Conservation (phyloP, 2,329 filamentous ascomycete species). For the Torrubiella hemipterigena region DNA sequence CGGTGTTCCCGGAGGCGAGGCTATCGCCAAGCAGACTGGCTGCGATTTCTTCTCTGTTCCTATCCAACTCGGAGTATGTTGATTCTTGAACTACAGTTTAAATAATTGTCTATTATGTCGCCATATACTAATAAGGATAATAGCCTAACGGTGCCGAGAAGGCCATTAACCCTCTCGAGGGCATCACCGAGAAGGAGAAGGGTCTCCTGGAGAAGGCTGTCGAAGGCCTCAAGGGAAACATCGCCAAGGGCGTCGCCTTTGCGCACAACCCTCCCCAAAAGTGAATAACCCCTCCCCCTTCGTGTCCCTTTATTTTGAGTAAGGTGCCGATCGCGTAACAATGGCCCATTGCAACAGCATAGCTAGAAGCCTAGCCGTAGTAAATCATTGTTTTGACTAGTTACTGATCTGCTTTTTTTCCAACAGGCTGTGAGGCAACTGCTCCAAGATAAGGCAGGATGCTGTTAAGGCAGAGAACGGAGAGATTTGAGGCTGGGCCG, state of each 20-base stretch:
- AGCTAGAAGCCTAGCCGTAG: neutral
- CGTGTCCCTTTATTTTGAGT: neutral
- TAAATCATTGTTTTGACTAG: no score
- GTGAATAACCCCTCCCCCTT: conserved; percentile 38
- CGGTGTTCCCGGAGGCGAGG: conserved; percentile 78
- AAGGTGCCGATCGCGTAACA: neutral
- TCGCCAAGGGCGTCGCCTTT: conserved; percentile 86
- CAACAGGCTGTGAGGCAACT: no score
- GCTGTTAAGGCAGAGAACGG: no score
- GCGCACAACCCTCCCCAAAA: conserved; percentile 79
- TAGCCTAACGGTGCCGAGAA: conserved; percentile 78
- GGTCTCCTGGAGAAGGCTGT: conserved; percentile 65
- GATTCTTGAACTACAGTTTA: conserved; percentile 8
- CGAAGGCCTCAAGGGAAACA: conserved; percentile 79
- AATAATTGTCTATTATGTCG: conserved; percentile 15
- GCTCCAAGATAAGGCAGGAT: no score
- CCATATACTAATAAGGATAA: neutral
- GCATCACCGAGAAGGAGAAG: conserved; percentile 80
- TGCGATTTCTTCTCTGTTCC: conserved; percentile 93
- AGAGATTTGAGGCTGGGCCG: no score
- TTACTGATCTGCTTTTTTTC: no score
- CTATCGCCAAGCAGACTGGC: conserved; percentile 71
- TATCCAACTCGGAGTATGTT: conserved; percentile 83
- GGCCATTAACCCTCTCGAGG: conserved; percentile 65
- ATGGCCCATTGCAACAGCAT: no score